Conservation (phyloP, 2,329 filamentous ascomycete genomes). For the Kalaharituber pfeilii region DNA sequence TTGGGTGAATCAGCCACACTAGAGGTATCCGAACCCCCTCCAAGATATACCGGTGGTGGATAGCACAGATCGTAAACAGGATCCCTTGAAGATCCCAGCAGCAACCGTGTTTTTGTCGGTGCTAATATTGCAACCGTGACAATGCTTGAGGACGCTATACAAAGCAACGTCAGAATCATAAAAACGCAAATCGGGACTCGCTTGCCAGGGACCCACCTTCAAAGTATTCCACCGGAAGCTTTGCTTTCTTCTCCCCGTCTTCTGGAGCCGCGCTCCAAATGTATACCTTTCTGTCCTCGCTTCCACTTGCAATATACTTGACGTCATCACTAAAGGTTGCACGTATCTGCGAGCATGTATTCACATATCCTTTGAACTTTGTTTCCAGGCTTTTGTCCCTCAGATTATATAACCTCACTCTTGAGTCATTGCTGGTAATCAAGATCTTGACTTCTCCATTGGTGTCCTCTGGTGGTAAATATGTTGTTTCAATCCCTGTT, state of each 20-base stretch:
- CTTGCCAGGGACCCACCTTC: constrained; percentile 35
- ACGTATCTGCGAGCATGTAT: constrained; percentile 74
- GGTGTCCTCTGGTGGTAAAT: constrained; percentile 38
- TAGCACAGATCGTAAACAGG: constrained; percentile 96
- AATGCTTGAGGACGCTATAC: constrained; percentile 56
- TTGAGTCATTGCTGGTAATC: constrained; percentile 87
- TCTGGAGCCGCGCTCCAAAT: constrained; percentile 58
- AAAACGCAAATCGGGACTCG: too few species aligned
- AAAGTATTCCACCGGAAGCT: constrained; percentile 71
- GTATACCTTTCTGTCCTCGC: constrained; percentile 77
- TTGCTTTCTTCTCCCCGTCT: constrained; percentile 46
- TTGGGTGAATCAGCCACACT: constrained; percentile 17
- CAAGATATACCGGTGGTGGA: constrained; percentile 69
- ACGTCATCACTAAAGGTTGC: constrained; percentile 78
- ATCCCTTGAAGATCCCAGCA: constrained; percentile 67
- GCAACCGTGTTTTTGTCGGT: constrained; percentile 56
- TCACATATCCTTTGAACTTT: constrained; percentile 85
- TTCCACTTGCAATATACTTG: constrained; percentile 75
- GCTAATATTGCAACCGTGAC: constrained; percentile 82
- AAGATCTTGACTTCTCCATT: constrained; percentile 62
- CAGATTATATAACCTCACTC: constrained; percentile 76
- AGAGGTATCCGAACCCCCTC: constrained; percentile 16
- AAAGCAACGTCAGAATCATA: constrained; percentile 6
- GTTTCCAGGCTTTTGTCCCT: constrained; percentile 68
- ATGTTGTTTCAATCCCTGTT: constrained; percentile 70